Conservation (phyloP, 2,329 filamentous ascomycete genomes). For the Rhynchosporium graminicola region DNA sequence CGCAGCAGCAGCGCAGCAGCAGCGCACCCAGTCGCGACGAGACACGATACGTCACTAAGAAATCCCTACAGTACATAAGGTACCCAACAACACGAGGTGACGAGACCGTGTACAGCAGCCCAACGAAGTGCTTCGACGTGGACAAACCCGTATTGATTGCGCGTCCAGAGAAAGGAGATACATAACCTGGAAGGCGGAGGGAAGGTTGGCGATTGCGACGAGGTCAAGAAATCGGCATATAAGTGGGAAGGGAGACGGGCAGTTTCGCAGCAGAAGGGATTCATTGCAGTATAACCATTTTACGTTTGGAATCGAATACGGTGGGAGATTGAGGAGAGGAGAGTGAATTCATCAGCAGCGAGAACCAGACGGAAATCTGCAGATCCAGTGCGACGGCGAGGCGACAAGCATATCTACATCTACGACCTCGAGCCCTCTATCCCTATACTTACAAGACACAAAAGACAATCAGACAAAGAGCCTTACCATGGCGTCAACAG, state of each 20-base stretch:
- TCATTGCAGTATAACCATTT: neutral
- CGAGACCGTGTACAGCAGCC: conserved; percentile 6
- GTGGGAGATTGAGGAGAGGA: too few relatives aligned
- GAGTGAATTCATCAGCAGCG: too few relatives aligned
- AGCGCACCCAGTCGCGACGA: conserved; percentile 1
- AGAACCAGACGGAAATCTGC: too few relatives aligned
- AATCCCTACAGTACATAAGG: too few relatives aligned
- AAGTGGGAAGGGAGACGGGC: neutral
- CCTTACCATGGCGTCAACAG: conserved; percentile 33
- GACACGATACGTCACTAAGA: neutral
- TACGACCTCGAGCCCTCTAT: too few relatives aligned
- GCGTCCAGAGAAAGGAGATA: neutral
- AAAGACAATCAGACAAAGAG: too few relatives aligned
- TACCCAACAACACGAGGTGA: neutral
- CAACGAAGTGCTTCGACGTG: neutral
- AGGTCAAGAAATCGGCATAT: neutral
- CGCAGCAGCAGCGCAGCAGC: too few relatives aligned
- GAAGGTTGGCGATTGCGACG: conserved; percentile 4
- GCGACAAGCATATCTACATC: too few relatives aligned
- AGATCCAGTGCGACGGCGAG: too few relatives aligned
- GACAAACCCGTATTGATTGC: conserved; percentile 6
- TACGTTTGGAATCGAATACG: neutral
- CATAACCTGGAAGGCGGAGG: conserved; percentile 2
- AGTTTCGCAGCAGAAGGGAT: neutral
- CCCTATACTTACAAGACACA: too few relatives aligned